phyloP scores from a whole-genome alignment of 2,329 filamentous ascomycete genomes.

The Colletotrichum siamense region DNA sequence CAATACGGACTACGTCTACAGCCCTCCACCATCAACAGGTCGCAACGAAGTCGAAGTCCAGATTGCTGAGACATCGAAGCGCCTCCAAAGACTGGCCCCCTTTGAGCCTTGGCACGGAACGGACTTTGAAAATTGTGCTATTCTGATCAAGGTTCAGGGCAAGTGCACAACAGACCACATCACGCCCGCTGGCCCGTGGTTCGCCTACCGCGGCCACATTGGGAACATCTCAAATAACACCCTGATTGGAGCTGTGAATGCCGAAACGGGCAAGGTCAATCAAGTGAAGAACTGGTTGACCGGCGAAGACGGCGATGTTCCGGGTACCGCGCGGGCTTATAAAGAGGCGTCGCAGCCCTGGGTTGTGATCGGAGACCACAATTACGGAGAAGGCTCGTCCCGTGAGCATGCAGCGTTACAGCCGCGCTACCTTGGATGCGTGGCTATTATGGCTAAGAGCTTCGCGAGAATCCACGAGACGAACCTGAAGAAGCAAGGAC shows the following conservation, averaged over 20 bases:
- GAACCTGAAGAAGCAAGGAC: constrained; percentile 84
- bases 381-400: constrained; percentile 85
- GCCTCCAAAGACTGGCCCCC: constrained; percentile 73
- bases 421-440: constrained; percentile 81
- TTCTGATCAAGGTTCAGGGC: constrained; percentile 77
- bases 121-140: constrained; percentile 69
- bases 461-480: constrained; percentile 93
- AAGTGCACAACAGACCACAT: constrained; percentile 84
- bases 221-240: constrained; percentile 87
- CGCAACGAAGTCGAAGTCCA: constrained; percentile 59
- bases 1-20: constrained; percentile 59
- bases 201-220: constrained; percentile 80
- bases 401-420: constrained; percentile 88
- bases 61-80: constrained; percentile 73
- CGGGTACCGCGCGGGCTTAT: constrained; percentile 77
- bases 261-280: constrained; percentile 64
- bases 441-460: constrained; percentile 80
- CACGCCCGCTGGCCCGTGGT: constrained; percentile 79
- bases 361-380: constrained; percentile 32
- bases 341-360: constrained; percentile 48
- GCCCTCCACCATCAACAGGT: constrained; percentile 45
- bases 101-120: constrained; percentile 75
- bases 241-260: constrained; percentile 49
- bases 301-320: constrained; percentile 71
- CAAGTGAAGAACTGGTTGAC: constrained; percentile 44